Percentiles rank a stretch among this genome's conserved stretches.
Evolutionary conservation across 2,329 filamentous ascomycete species (phyloP).

Genomic region (Proliferodiscus dingleyae): DNA sequence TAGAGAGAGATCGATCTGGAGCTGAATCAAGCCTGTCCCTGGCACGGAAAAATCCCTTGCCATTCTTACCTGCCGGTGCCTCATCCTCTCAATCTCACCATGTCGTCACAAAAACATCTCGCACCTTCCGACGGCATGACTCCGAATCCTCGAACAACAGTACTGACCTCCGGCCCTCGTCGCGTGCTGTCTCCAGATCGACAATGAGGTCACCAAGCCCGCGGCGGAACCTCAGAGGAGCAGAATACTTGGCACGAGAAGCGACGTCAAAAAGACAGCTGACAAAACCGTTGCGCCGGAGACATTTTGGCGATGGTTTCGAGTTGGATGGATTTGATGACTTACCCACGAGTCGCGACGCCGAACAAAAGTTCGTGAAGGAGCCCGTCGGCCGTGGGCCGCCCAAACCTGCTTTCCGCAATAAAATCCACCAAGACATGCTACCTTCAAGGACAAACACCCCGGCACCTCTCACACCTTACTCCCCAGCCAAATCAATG

Average conservation of each 20-base stretch:
- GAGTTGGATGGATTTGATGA: slow-evolving; percentile 95
- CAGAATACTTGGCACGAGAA: slow-evolving; percentile 32
- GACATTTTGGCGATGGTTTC: slow-evolving; percentile 84
- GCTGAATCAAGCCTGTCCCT: slow-evolving; percentile 47
- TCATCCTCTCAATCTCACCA: slow-evolving; percentile 75
- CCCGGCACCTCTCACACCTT: slow-evolving; percentile 53
- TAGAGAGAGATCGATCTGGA: slow-evolving; percentile 48
- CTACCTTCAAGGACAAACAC: slow-evolving; percentile 49
- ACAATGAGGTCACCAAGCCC: slow-evolving; percentile 55
- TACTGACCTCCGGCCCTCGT: slow-evolving; percentile 52
- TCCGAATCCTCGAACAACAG: slow-evolving; percentile 65
- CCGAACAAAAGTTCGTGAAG: slow-evolving; percentile 79
- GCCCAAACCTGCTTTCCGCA: slow-evolving; percentile 56
- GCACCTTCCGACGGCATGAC: slow-evolving; percentile 73
- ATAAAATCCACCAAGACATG: slow-evolving; percentile 51
- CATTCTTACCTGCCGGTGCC: slow-evolving; percentile 75
- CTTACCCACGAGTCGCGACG: slow-evolving; percentile 76
- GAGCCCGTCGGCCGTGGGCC: slow-evolving; percentile 66
- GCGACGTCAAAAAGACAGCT: slow-evolving; percentile 63
- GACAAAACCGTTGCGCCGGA: slow-evolving; percentile 63
- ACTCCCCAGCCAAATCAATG: slow-evolving; percentile 35
- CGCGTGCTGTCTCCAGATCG: slow-evolving; percentile 53
- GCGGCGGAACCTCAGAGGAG: slow-evolving; percentile 41
- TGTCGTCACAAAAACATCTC: slow-evolving; percentile 63
- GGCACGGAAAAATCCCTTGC: slow-evolving; percentile 57